Percentiles rank a stretch among this genome's conserved stretches.
These are phyloP conservation scores for Pneumocystis sp. DNA, from an alignment of 1,139 yeast genomes.

Conservation along the genomic window DNA sequence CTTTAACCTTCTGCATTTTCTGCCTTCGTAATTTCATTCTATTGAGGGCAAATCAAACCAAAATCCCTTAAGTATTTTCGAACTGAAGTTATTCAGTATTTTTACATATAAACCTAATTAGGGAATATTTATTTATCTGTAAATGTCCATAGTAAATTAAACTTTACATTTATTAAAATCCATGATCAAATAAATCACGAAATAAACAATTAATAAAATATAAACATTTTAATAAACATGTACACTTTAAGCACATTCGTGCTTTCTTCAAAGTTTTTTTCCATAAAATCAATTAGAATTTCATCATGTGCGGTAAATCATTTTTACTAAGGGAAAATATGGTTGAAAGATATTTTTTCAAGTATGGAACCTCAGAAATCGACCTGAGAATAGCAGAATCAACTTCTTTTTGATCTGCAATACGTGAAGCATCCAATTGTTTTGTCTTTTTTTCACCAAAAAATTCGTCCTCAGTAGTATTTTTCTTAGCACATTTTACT, in stretches of 20 bases:
- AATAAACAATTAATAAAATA: neutral
- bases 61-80: neutral
- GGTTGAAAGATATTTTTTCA: constrained; percentile 93
- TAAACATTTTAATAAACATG: neutral
- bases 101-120: too few species aligned
- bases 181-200: neutral
- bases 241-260: neutral
- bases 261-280: neutral
- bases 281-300: constrained; percentile 41
- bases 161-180: neutral
- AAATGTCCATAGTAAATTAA: neutral
- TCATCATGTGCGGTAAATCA: constrained; percentile 97
- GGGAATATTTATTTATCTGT: neutral
- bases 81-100: neutral
- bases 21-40: neutral
- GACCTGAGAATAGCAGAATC: constrained; percentile 88
- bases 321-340: constrained; percentile 97
- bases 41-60: neutral
- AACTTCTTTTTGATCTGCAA: constrained; percentile 93
- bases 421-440: constrained; percentile 85
- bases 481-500: constrained; percentile 30
- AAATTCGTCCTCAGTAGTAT: constrained; percentile 89
- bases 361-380: constrained; percentile 95
- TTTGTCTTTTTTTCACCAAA: constrained; percentile 73
- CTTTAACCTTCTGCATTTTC: neutral